Percentiles rank a stretch among this genome's conserved stretches.
Conservation (phyloP, 2,329 filamentous ascomycete species). For the Ophiostoma pallidulum region DNA sequence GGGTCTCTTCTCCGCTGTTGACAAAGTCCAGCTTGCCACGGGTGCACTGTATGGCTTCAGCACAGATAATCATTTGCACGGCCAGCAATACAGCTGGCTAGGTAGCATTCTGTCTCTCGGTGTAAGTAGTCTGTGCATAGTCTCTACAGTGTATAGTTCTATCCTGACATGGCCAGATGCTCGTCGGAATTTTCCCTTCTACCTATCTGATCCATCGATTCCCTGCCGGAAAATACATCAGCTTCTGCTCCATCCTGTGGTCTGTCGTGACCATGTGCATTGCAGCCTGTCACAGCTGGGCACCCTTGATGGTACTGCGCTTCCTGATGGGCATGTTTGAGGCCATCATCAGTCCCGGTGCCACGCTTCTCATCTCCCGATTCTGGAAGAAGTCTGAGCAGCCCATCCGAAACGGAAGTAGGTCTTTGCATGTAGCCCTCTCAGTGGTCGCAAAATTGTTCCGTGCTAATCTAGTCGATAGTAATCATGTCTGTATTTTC, state of each 20-base stretch:
- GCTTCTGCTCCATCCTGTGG: constrained; percentile 22
- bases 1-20: constrained; percentile 24
- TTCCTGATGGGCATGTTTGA: constrained; percentile 25
- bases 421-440: constrained; percentile 1
- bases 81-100: constrained; percentile 3
- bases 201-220: constrained; percentile 22
- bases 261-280: constrained; percentile 22
- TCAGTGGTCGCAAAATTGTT: too few relatives aligned
- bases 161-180: too few relatives aligned
- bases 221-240: constrained; percentile 22
- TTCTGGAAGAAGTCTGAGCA: constrained; percentile 22
- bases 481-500: constrained; percentile 23
- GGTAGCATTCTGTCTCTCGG: constrained; percentile 13
- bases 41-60: constrained; percentile 27
- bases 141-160: too few relatives aligned
- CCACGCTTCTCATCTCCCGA: constrained; percentile 24
- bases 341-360: constrained; percentile 22
- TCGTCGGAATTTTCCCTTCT: constrained; percentile 15
- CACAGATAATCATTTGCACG: constrained; percentile 17
- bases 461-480: constrained; percentile 21
- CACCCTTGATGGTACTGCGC: constrained; percentile 23
- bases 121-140: too few relatives aligned
- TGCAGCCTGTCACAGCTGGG: constrained; percentile 21
- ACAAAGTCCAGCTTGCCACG: constrained; percentile 26
- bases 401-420: constrained; percentile 7